Conservation (phyloP, 441 rosid genomes). For the Sinapis alba region DNA sequence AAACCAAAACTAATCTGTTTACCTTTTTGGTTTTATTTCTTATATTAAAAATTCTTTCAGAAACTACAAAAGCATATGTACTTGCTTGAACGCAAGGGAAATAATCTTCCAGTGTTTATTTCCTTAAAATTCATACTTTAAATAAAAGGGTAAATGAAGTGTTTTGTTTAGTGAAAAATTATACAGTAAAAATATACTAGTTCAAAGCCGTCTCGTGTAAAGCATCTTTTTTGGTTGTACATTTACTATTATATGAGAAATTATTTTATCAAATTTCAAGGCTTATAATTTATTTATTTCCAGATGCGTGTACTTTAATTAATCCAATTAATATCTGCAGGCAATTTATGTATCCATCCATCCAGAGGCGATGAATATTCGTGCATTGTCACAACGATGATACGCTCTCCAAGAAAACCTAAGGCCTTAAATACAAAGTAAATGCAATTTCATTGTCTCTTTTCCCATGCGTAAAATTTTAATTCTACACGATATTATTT, state of each 20-base stretch:
- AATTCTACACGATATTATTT: conserved; percentile 3
- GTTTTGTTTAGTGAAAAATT: neutral
- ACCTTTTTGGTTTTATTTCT: neutral
- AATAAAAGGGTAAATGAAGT: neutral
- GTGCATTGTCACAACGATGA: conserved; percentile 13
- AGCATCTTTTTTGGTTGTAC: neutral
- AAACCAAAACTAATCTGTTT: neutral
- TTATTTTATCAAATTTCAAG: neutral
- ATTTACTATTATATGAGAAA: neutral
- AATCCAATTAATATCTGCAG: conserved; percentile 6
- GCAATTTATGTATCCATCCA: neutral
- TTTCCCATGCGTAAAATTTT: conserved; percentile 9
- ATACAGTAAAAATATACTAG: neutral
- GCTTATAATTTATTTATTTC: neutral
- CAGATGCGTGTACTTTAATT: neutral
- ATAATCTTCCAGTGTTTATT: neutral
- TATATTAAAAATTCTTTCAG: neutral
- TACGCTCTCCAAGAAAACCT: conserved; percentile 19
- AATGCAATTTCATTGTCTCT: conserved; percentile 10
- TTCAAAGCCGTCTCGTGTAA: neutral
- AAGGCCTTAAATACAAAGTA: neutral
- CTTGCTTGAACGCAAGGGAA: neutral
- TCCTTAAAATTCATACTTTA: neutral
- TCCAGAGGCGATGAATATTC: neutral
- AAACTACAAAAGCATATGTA: neutral